Percentiles rank a stretch among this genome's conserved stretches.
Conservation (phyloP, 768 basidiomycete genomes). For the Mycena belliarum region DNA sequence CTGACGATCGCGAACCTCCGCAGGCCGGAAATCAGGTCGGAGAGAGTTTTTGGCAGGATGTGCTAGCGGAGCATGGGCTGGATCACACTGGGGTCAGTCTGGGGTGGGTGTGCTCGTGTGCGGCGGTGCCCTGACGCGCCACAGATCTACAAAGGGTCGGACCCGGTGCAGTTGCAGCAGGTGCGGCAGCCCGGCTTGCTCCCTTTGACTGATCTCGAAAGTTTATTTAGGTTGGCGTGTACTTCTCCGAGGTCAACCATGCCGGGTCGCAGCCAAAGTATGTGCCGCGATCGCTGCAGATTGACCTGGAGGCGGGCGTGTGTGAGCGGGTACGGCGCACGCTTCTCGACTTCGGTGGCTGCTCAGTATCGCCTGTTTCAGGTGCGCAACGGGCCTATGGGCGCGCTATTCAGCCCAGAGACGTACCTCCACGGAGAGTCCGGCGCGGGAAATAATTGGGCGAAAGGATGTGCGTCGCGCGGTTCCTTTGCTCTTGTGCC, state of each 20-base stretch:
- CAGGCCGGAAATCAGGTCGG: conserved; percentile 80
- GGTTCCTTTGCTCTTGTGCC: neutral
- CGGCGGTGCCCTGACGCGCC: conserved; percentile 18
- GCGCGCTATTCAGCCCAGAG: conserved; percentile 82
- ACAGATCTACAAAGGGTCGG: conserved; percentile 70
- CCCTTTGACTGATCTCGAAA: neutral
- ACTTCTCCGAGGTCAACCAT: conserved; percentile 77
- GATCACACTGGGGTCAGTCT: conserved; percentile 65
- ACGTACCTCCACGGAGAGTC: conserved; percentile 68
- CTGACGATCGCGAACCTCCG: conserved; percentile 8
- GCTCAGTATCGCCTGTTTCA: conserved; percentile 27
- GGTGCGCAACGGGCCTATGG: conserved; percentile 70
- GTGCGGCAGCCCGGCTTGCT: conserved; percentile 40
- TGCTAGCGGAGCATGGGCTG: conserved; percentile 85
- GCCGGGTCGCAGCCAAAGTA: conserved; percentile 60
- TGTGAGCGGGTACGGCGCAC: conserved; percentile 62
- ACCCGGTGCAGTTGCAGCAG: conserved; percentile 72
- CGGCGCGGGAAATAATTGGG: conserved; percentile 93
- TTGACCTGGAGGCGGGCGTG: conserved; percentile 90
- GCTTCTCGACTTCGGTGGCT: neutral
- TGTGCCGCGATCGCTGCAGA: conserved; percentile 86
- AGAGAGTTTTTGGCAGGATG: conserved; percentile 86
- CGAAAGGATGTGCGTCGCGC: conserved; percentile 87
- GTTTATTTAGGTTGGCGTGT: conserved; percentile 65
- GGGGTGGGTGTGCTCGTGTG: conserved; percentile 6